These are phyloP conservation scores for Candida qinlingensis DNA, from an alignment of 805 yeast species.

Conservation along the genomic window DNA sequence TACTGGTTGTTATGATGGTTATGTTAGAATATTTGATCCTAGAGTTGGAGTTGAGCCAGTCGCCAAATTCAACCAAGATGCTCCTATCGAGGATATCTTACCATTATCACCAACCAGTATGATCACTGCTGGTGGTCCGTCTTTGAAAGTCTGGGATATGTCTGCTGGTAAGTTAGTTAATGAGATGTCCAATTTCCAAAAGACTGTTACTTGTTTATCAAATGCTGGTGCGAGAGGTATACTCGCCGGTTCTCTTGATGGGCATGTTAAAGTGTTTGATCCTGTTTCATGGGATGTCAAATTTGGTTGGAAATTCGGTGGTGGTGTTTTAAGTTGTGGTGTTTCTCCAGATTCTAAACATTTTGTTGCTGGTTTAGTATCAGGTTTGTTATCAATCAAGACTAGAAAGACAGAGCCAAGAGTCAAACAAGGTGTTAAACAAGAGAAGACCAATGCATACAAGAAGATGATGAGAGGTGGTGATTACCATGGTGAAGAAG, in stretches of 20 bases:
- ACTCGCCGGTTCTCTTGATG: conserved; percentile 92
- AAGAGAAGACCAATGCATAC: conserved; percentile 55
- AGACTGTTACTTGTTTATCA: conserved; percentile 84
- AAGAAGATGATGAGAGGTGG: conserved; percentile 85
- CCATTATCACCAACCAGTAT: conserved; percentile 66
- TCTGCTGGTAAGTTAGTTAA: conserved; percentile 66
- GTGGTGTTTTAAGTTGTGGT: conserved; percentile 85
- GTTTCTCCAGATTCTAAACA: conserved; percentile 85
- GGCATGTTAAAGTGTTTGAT: conserved; percentile 94
- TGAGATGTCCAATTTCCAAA: conserved; percentile 82
- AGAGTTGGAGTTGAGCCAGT: conserved; percentile 55
- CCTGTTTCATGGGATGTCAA: conserved; percentile 77
- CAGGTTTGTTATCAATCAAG: conserved; percentile 84
- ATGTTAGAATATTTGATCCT: conserved; percentile 78
- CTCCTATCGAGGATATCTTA: conserved; percentile 82
- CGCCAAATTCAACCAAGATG: conserved; percentile 60
- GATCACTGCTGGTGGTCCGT: conserved; percentile 77
- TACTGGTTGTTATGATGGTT: conserved; percentile 93
- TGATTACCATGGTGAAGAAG: conserved; percentile 87
- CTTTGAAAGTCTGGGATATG: conserved; percentile 88
- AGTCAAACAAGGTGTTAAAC: conserved; percentile 44
- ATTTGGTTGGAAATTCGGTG: conserved; percentile 97
- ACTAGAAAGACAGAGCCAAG: conserved; percentile 71
- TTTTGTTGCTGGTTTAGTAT: conserved; percentile 84
- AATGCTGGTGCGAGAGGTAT: conserved; percentile 66